Evolutionary conservation across 495 filamentous ascomycete genomes (phyloP).

Genomic region (Aspergillus leporis): DNA sequence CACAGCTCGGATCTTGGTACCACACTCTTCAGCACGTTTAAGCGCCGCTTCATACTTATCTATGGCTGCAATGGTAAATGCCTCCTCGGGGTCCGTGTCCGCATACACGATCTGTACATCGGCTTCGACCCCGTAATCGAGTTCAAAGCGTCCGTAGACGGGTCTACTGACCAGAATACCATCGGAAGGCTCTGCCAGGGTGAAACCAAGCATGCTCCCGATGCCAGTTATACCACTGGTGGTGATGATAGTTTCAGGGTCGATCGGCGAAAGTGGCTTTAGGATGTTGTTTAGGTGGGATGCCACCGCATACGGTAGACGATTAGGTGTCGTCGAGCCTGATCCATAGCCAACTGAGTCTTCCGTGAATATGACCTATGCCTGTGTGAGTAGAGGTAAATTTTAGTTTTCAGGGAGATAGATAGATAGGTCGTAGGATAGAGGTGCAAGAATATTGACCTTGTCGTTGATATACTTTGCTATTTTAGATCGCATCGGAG

Average conservation of each 20-base stretch:
- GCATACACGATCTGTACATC: conserved; percentile 39
- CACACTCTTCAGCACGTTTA: conserved; percentile 14
- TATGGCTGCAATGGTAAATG: conserved; percentile 29
- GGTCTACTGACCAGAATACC: conserved; percentile 45
- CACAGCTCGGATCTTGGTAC: conserved; percentile 25
- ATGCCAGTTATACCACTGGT: conserved; percentile 38
- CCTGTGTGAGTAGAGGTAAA: not conserved
- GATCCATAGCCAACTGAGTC: conserved; percentile 35
- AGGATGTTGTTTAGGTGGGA: conserved; percentile 41
- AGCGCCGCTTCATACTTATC: conserved; percentile 36
- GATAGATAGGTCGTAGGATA: not conserved
- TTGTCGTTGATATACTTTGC: conserved; percentile 36
- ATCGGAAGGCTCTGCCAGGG: conserved; percentile 45
- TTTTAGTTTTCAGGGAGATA: not conserved
- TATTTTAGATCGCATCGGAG: conserved; percentile 31
- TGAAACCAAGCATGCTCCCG: conserved; percentile 40
- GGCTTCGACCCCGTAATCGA: conserved; percentile 38
- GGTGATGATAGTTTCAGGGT: conserved; percentile 34
- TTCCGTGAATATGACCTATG: conserved; percentile 27
- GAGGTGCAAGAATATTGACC: conserved; percentile 18
- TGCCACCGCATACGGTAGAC: conserved; percentile 33
- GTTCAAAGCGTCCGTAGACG: conserved; percentile 41
- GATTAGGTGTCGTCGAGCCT: conserved; percentile 27
- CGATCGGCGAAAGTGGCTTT: conserved; percentile 31
- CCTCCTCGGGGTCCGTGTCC: conserved; percentile 29